Percentiles rank a stretch among this genome's conserved stretches.
Conservation (phyloP, 768 basidiomycete genomes). For the Naganishia kalamii region DNA sequence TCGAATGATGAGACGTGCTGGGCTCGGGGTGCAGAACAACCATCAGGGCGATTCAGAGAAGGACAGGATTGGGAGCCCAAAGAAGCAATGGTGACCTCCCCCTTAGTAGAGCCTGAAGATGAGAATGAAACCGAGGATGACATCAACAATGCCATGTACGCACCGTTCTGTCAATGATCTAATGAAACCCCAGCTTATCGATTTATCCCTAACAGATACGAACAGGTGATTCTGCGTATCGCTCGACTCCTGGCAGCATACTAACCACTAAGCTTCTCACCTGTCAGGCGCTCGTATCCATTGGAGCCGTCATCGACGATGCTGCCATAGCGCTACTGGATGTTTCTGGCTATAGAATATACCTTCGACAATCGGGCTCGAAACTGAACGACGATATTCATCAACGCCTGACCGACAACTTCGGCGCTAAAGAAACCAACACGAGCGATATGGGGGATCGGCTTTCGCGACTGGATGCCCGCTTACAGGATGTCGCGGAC, state of each 20-base stretch:
- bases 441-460: slow-evolving; percentile 23
- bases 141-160: background rate
- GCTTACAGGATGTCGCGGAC: slow-evolving; percentile 29
- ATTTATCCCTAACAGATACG: slow-evolving; percentile 11
- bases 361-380: slow-evolving; percentile 19
- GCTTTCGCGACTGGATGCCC: slow-evolving; percentile 23
- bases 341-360: slow-evolving; percentile 38
- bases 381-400: slow-evolving; percentile 8
- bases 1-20: background rate
- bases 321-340: slow-evolving; percentile 35
- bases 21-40: background rate
- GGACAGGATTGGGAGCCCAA: background rate
- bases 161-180: background rate
- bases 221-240: slow-evolving; percentile 18
- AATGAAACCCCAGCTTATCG: slow-evolving; percentile 22
- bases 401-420: slow-evolving; percentile 18
- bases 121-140: background rate
- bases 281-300: slow-evolving; percentile 30
- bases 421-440: slow-evolving; percentile 21
- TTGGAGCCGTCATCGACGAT: slow-evolving; percentile 32
- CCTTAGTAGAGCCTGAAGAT: background rate
- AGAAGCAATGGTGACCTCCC: background rate
- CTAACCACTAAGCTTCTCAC: background rate
- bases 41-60: slow-evolving; percentile 3
- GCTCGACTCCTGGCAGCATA: background rate